Conservation (phyloP, 2,329 filamentous ascomycete genomes). For the Neofusicoccum laricinum region DNA sequence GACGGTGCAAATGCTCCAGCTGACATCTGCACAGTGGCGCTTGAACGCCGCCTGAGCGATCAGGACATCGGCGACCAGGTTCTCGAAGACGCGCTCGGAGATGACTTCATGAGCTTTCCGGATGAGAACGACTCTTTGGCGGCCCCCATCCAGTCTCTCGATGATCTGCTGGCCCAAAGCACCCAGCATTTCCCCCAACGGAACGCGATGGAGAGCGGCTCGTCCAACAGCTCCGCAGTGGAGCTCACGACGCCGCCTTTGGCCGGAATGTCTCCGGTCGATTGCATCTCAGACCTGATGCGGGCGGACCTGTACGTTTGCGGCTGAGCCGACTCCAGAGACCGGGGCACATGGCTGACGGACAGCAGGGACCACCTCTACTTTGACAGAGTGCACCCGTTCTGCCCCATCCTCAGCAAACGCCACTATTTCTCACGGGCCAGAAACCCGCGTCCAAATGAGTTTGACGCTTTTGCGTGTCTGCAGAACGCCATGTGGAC, state of each 20-base stretch:
- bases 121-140: background rate
- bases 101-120: background rate
- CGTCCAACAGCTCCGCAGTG: background rate
- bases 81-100: too few relatives aligned
- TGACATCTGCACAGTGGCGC: background rate
- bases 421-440: slow-evolving; percentile 12
- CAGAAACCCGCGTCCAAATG: background rate
- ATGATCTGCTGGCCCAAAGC: background rate
- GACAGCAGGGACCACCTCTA: slow-evolving; percentile 12
- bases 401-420: slow-evolving; percentile 12
- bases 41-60: slow-evolving; percentile 11
- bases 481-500: slow-evolving; percentile 34
- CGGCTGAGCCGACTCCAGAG: too few relatives aligned
- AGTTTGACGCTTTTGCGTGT: slow-evolving; percentile 25
- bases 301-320: background rate
- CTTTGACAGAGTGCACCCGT: slow-evolving; percentile 13
- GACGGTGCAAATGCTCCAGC: too few relatives aligned
- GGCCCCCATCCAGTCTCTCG: background rate
- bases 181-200: background rate
- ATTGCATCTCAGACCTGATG: background rate
- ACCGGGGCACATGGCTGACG: too few relatives aligned
- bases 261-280: background rate
- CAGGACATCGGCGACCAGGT: slow-evolving; percentile 14
- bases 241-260: background rate
- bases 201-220: background rate